Conservation (phyloP, 345 rosid genomes). For the Melaleuca quinquenervia region DNA sequence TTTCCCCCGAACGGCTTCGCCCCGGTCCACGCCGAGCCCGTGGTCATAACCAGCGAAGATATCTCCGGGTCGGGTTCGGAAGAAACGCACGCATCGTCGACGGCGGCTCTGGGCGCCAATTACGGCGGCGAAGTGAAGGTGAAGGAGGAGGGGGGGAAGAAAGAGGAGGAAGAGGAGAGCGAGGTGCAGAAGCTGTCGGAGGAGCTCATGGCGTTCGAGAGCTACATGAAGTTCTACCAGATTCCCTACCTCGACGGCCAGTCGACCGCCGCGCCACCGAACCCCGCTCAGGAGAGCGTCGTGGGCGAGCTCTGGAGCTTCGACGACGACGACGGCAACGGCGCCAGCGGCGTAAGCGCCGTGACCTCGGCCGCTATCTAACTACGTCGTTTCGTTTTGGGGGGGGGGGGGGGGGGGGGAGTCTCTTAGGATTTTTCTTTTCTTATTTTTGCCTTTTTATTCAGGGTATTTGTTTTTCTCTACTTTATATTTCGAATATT, state of each 20-base stretch:
- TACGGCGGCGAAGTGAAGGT: neutral
- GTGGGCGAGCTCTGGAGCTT: constrained; percentile 59
- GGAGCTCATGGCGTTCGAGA: constrained; percentile 69
- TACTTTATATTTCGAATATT: neutral
- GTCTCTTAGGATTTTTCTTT: neutral
- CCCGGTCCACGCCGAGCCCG: neutral
- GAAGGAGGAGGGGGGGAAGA: constrained; percentile 4
- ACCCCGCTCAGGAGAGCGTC: constrained; percentile 28
- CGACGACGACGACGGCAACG: constrained; percentile 15
- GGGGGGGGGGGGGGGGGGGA: no score
- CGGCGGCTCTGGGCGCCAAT: neutral
- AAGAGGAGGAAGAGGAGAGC: constrained; percentile 19
- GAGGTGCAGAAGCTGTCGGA: constrained; percentile 47
- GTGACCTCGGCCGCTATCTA: neutral
- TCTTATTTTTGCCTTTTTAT: neutral
- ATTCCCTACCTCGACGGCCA: constrained; percentile 66
- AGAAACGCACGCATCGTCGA: neutral
- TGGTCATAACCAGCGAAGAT: constrained; percentile 11
- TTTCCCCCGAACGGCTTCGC: neutral
- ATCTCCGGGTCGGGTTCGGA: constrained; percentile 9
- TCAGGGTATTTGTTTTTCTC: neutral
- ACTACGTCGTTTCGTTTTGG: neutral
- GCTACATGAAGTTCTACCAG: constrained; percentile 67
- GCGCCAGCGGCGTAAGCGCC: neutral
- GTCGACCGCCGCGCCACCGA: constrained; percentile 16